A percentile compares a stretch with the other conserved stretches of the same genome.
Evolutionary conservation across 805 yeast species (phyloP).

Genomic region (Lachancea dasiensis): DNA sequence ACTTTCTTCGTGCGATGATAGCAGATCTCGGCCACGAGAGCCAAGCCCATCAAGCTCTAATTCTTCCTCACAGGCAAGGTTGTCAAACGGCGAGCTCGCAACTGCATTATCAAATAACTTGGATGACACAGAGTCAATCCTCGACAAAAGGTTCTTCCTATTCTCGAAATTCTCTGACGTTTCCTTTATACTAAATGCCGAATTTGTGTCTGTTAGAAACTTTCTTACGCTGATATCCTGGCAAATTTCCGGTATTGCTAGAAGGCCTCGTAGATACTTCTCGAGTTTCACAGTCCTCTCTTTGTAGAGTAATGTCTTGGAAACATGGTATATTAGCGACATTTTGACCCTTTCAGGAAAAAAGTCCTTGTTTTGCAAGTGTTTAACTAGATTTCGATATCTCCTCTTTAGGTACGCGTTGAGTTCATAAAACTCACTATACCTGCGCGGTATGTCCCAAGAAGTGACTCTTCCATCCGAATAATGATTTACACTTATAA

Average conservation of each 20-base stretch:
- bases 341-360: slow-evolving; percentile 48
- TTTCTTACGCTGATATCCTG: slow-evolving; percentile 63
- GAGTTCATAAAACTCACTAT: slow-evolving; percentile 71
- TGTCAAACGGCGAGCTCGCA: slow-evolving; percentile 4
- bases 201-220: slow-evolving; percentile 49
- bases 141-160: slow-evolving; percentile 1
- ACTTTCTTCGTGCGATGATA: slow-evolving; percentile 13
- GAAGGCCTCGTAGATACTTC: slow-evolving; percentile 50
- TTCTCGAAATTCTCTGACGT: slow-evolving; percentile 14
- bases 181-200: slow-evolving; percentile 8
- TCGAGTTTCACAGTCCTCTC: slow-evolving; percentile 58
- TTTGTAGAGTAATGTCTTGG: slow-evolving; percentile 52
- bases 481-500: slow-evolving; percentile 65
- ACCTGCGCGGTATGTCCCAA: slow-evolving; percentile 89
- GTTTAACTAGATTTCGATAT: slow-evolving; percentile 43
- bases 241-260: slow-evolving; percentile 65
- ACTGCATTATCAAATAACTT: slow-evolving; percentile 4
- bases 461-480: slow-evolving; percentile 51
- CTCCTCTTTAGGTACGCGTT: slow-evolving; percentile 54
- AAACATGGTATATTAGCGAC: slow-evolving; percentile 60
- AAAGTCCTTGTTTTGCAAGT: slow-evolving; percentile 40
- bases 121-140: slow-evolving; percentile 13
- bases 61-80: slow-evolving; percentile 12
- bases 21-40: not conserved
- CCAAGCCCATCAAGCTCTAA: not conserved